Evolutionary conservation across 495 filamentous ascomycete genomes (phyloP).

Genomic region (Acidomyces sp.): DNA sequence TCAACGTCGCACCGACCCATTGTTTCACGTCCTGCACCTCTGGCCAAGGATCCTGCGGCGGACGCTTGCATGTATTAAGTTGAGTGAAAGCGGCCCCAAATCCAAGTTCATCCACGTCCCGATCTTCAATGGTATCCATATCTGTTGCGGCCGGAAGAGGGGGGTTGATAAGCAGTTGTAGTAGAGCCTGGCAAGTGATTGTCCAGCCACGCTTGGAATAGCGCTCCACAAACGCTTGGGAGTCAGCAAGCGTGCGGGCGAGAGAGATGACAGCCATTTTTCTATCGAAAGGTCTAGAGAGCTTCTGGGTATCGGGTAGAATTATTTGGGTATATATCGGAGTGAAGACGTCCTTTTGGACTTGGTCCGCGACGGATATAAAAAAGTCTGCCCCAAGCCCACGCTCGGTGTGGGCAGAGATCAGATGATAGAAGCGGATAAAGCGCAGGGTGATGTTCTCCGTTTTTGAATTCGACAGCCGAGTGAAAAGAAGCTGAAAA

Average conservation of each 20-base stretch:
- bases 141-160: conserved; percentile 50
- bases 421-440: conserved; percentile 80
- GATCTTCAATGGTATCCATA: conserved; percentile 67
- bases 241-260: conserved; percentile 77
- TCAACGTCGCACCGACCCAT: conserved; percentile 67
- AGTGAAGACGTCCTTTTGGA: conserved; percentile 70
- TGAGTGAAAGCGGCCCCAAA: conserved; percentile 90
- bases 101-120: conserved; percentile 83
- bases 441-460: conserved; percentile 73
- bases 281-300: conserved; percentile 75
- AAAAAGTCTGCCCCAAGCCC: conserved; percentile 83
- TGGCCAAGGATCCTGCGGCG: conserved; percentile 60
- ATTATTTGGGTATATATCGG: conserved; percentile 75
- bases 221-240: conserved; percentile 58
- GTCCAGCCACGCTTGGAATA: conserved; percentile 75
- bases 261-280: conserved; percentile 88
- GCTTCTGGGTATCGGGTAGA: conserved; percentile 72
- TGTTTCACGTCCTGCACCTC: conserved; percentile 63
- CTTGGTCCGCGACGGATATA: conserved; percentile 61
- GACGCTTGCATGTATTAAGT: conserved; percentile 70
- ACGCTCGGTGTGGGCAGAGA: conserved; percentile 60
- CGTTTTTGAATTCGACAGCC: conserved; percentile 63
- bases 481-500: conserved; percentile 66
- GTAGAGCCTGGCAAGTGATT: conserved; percentile 68
- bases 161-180: conserved; percentile 78